phyloP scores from a whole-genome alignment of 768 basidiomycete species.

The Pleurotus pulmonarius region DNA sequence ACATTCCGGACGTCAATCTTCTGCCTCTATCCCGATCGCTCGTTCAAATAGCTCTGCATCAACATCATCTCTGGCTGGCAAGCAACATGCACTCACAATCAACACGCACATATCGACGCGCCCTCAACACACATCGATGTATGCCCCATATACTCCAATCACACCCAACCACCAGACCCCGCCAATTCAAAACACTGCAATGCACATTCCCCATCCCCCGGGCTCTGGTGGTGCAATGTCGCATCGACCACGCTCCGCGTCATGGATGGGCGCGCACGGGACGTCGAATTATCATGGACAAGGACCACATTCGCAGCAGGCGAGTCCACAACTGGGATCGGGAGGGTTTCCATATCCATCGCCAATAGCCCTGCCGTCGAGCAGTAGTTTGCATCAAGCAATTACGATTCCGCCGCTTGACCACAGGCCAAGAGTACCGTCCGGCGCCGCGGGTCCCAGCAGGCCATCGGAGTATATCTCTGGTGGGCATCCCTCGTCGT shows the following conservation, averaged over 20 bases:
- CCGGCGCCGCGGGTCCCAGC: too few relatives aligned
- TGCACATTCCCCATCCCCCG: too few relatives aligned
- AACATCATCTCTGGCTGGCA: neutral
- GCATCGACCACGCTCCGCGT: too few relatives aligned
- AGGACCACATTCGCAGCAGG: too few relatives aligned
- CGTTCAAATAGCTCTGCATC: neutral
- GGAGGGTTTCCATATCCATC: neutral
- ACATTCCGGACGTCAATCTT: neutral
- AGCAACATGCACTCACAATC: slow-evolving; percentile 2
- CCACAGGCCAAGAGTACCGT: too few relatives aligned
- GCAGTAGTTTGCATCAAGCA: slow-evolving; percentile 3
- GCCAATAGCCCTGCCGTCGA: neutral
- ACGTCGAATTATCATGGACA: too few relatives aligned
- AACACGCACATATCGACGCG: neutral
- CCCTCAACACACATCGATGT: neutral
- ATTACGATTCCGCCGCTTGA: neutral
- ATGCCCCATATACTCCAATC: neutral
- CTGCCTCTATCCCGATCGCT: neutral
- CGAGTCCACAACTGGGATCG: neutral
- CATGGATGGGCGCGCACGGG: too few relatives aligned
- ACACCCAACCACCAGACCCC: too few relatives aligned
- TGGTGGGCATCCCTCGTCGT: too few relatives aligned
- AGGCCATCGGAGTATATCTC: too few relatives aligned
- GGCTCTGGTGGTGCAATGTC: too few relatives aligned
- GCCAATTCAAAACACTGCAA: too few relatives aligned